A percentile compares a stretch with the other conserved stretches of the same genome.
These are phyloP conservation scores for Panicum virgatum DNA, from an alignment of 202 grass and related monocot genomes.

Conservation along the genomic window DNA sequence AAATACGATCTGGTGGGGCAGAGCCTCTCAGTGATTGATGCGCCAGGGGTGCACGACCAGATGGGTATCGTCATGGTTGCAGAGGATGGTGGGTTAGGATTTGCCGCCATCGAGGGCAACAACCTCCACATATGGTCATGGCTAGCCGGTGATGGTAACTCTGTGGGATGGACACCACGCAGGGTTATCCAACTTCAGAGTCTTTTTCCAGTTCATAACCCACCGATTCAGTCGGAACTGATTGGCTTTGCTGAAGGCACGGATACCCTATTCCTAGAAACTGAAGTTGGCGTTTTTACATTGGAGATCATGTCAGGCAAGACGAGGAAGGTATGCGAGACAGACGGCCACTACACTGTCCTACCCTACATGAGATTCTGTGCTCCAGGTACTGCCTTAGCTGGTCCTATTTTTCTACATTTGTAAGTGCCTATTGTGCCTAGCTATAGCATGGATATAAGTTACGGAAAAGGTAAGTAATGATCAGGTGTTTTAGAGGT, in stretches of 20 bases:
- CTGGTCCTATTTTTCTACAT: background rate
- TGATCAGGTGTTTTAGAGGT: too few species aligned
- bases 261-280: background rate
- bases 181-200: background rate
- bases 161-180: background rate
- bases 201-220: background rate
- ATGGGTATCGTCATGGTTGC: background rate
- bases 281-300: background rate
- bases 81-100: background rate
- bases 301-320: background rate
- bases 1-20: background rate
- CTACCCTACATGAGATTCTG: background rate
- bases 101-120: background rate
- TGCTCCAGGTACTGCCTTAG: background rate
- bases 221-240: accelerated
- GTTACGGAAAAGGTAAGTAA: too few species aligned
- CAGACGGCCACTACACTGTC: background rate
- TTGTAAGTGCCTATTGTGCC: too few species aligned
- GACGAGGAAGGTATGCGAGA: background rate
- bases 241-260: background rate
- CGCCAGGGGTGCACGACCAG: accelerated
- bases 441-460: too few species aligned
- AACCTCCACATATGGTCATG: background rate
- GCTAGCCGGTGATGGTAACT: background rate
- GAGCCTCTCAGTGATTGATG: background rate